Evolutionary conservation across 225 moss, liverwort and hornwort genomes (phyloP).

Genomic region (Anthoceros angustus): DNA sequence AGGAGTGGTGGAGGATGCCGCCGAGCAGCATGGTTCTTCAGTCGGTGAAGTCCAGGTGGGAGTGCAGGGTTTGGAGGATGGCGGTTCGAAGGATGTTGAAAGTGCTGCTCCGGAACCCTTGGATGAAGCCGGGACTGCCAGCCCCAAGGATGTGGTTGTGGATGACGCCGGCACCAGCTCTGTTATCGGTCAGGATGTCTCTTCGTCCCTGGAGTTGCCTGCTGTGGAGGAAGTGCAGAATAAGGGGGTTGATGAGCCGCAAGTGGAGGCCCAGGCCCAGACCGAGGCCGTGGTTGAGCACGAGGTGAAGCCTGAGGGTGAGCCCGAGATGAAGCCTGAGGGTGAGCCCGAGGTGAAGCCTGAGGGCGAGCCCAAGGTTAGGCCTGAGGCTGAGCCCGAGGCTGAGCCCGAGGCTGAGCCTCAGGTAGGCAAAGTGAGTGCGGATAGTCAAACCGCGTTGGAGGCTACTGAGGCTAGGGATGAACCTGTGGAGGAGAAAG

Average conservation of each 20-base stretch:
- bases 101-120: too few relatives aligned
- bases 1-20: too few relatives aligned
- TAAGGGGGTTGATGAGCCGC: background rate
- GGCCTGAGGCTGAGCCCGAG: background rate
- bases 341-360: background rate
- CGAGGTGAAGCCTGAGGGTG: background rate
- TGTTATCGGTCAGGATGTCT: too few relatives aligned
- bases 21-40: too few relatives aligned
- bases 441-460: too few relatives aligned
- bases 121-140: too few relatives aligned
- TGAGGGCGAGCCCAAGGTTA: background rate
- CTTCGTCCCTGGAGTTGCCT: too few relatives aligned
- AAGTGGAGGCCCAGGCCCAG: background rate
- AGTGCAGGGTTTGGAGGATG: background rate
- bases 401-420: background rate
- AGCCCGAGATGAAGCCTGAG: background rate
- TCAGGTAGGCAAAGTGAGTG: constrained; percentile 11
- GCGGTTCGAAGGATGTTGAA: background rate
- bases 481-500: constrained; percentile 6
- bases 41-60: too few relatives aligned
- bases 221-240: background rate
- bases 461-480: constrained; percentile 9
- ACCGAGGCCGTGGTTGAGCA: background rate
- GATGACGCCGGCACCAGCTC: background rate
- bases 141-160: background rate